A percentile compares a stretch with the other conserved stretches of the same genome.
These are phyloP conservation scores for Auriculariales sp. DNA, from an alignment of 768 basidiomycete species.

Conservation along the genomic window DNA sequence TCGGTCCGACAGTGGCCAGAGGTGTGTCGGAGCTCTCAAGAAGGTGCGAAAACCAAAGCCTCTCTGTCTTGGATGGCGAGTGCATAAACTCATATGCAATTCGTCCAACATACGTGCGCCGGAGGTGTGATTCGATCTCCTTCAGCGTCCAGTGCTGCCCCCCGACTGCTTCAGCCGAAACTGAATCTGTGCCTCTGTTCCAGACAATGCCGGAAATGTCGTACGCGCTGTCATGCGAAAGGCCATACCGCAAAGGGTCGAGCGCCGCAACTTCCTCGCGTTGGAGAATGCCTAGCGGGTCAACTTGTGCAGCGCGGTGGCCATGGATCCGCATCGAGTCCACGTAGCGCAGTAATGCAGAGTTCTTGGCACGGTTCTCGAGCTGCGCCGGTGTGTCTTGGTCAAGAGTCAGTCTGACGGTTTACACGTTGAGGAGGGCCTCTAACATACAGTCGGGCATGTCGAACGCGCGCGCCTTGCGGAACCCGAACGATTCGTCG, in stretches of 20 bases:
- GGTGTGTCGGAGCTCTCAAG: conserved; percentile 42
- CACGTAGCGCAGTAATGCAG: conserved; percentile 72
- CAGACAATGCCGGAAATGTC: conserved; percentile 74
- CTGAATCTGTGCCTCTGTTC: conserved; percentile 32
- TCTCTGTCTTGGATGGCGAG: conserved; percentile 70
- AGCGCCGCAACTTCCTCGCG: conserved; percentile 70
- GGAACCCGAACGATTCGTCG: conserved; percentile 68
- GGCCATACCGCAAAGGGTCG: conserved; percentile 62
- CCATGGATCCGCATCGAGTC: conserved; percentile 76
- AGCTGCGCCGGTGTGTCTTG: conserved; percentile 54
- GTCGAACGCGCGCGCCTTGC: conserved; percentile 44
- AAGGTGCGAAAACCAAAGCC: conserved; percentile 78
- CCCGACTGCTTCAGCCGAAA: conserved; percentile 10
- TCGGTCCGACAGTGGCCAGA: conserved; percentile 8
- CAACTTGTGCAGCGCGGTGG: conserved; percentile 73
- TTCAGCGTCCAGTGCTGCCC: conserved; percentile 49
- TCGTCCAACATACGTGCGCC: conserved; percentile 62
- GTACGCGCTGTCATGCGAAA: conserved; percentile 40
- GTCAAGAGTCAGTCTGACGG: neutral
- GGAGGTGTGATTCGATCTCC: conserved; percentile 56
- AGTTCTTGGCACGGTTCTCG: conserved; percentile 53
- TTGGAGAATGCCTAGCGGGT: conserved; percentile 77
- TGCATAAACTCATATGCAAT: conserved; percentile 93
- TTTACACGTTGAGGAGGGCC: neutral
- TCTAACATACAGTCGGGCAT: conserved; percentile 56